Percentiles rank a stretch among this genome's conserved stretches.
phyloP scores from a whole-genome alignment of 768 basidiomycete genomes.

The Leccinum pellstonianum region DNA sequence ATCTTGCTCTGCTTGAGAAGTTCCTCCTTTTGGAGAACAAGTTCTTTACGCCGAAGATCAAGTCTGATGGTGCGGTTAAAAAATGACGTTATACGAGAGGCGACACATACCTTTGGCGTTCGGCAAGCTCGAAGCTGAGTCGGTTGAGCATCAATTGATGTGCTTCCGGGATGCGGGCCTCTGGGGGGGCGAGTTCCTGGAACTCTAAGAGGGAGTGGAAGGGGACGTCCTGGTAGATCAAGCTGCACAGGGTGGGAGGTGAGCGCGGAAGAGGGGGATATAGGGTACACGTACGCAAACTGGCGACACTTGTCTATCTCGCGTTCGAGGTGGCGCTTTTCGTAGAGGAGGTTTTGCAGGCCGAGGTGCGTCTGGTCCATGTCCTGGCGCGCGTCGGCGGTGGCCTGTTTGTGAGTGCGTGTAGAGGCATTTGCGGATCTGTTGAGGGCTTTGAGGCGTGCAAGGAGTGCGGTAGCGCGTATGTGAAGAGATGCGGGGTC shows the following conservation, averaged over 20 bases:
- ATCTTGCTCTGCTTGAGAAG: slow-evolving; percentile 76
- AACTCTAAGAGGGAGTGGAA: slow-evolving; percentile 73
- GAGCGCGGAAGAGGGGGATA: not conserved
- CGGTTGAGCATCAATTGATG: slow-evolving; percentile 89
- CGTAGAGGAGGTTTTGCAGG: slow-evolving; percentile 84
- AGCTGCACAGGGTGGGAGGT: slow-evolving; percentile 42
- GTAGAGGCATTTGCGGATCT: slow-evolving; percentile 70
- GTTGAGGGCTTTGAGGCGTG: slow-evolving; percentile 76
- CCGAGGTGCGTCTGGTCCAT: slow-evolving; percentile 90
- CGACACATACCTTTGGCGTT: slow-evolving; percentile 72
- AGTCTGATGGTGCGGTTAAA: slow-evolving; percentile 45
- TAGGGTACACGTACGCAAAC: slow-evolving; percentile 64
- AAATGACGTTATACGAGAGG: slow-evolving; percentile 1
- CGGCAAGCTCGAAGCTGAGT: slow-evolving; percentile 81
- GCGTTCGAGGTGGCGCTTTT: slow-evolving; percentile 84
- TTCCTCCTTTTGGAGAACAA: slow-evolving; percentile 69
- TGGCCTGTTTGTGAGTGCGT: slow-evolving; percentile 68
- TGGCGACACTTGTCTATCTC: slow-evolving; percentile 93
- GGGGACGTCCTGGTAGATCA: slow-evolving; percentile 85
- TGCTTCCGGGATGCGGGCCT: slow-evolving; percentile 60
- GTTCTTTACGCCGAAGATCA: slow-evolving; percentile 67
- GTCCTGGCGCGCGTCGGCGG: slow-evolving; percentile 72
- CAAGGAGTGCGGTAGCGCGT: slow-evolving; percentile 73
- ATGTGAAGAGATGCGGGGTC: slow-evolving; percentile 47
- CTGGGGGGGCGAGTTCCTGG: slow-evolving; percentile 62